Percentiles rank a stretch among this genome's conserved stretches.
phyloP scores from a whole-genome alignment of 768 basidiomycete species.

The Boletus pseudo-olivaceus region DNA sequence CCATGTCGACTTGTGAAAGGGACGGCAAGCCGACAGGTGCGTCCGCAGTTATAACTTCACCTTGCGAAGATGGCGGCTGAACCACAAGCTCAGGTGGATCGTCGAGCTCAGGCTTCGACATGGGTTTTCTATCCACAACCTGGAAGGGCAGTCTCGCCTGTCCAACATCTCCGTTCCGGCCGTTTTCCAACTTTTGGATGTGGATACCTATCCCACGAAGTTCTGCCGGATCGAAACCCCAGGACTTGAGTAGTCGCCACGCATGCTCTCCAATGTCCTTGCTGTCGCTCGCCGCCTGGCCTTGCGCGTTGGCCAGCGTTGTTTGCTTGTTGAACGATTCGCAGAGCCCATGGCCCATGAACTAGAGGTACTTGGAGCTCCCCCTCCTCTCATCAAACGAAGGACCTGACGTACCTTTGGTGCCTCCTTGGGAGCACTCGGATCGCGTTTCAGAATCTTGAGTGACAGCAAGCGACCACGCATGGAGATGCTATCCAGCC shows the following conservation, averaged over 20 bases:
- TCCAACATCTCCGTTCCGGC: conserved; percentile 38
- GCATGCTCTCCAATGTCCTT: conserved; percentile 71
- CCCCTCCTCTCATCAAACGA: not conserved
- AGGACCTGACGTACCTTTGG: conserved; percentile 63
- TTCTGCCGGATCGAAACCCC: conserved; percentile 79
- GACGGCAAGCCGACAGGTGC: conserved; percentile 50
- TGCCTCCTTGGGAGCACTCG: conserved; percentile 81
- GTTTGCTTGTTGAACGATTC: conserved; percentile 77
- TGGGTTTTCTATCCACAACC: conserved; percentile 8
- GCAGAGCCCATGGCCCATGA: conserved; percentile 88
- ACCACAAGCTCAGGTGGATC: conserved; percentile 22
- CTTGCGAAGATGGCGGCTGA: conserved; percentile 35
- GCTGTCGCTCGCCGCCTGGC: conserved; percentile 70
- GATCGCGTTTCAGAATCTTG: conserved; percentile 86
- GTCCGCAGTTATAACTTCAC: conserved; percentile 14
- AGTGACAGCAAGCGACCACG: conserved; percentile 74
- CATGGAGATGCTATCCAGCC: conserved; percentile 66
- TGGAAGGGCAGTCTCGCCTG: conserved; percentile 66
- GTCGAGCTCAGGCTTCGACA: not conserved
- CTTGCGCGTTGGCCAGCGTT: conserved; percentile 53
- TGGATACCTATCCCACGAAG: conserved; percentile 92
- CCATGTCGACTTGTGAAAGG: conserved; percentile 72
- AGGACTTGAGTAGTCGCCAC: conserved; percentile 67
- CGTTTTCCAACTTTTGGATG: conserved; percentile 79
- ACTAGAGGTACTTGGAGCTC: conserved; percentile 42